Conservation (phyloP, 2,329 filamentous ascomycete genomes). For the Sclerotinia glacialis region DNA sequence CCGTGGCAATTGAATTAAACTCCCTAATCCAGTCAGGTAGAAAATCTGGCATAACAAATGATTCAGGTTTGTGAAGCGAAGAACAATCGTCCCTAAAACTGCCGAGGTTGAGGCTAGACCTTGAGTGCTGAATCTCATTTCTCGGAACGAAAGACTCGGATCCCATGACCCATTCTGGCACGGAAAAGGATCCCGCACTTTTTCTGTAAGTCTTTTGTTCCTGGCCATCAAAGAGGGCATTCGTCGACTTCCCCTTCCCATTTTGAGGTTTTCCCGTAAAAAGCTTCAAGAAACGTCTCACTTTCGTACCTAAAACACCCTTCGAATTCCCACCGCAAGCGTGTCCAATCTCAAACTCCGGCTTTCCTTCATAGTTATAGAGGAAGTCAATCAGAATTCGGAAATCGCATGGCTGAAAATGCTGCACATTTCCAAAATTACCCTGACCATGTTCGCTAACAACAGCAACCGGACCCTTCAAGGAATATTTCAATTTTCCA, state of each 20-base stretch:
- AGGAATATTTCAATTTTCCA: background rate
- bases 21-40: background rate
- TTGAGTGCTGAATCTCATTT: background rate
- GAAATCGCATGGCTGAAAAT: constrained; percentile 10
- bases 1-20: background rate
- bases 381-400: constrained; percentile 6
- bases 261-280: background rate
- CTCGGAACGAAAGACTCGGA: too few relatives aligned
- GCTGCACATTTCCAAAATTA: background rate
- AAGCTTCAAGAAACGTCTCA: background rate
- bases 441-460: background rate
- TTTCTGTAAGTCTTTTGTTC: background rate
- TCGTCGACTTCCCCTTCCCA: background rate
- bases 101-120: background rate
- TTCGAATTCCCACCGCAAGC: background rate
- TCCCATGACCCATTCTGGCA: background rate
- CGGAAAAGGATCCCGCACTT: background rate
- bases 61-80: background rate
- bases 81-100: background rate
- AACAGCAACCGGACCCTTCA: constrained; percentile 5
- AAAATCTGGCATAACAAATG: background rate
- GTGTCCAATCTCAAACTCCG: background rate
- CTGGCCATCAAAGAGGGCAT: background rate
- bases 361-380: constrained; percentile 5
- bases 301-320: background rate